Evolutionary conservation across 169 alveolate genomes (phyloP).

Genomic region (Eimeria necatrix): DNA sequence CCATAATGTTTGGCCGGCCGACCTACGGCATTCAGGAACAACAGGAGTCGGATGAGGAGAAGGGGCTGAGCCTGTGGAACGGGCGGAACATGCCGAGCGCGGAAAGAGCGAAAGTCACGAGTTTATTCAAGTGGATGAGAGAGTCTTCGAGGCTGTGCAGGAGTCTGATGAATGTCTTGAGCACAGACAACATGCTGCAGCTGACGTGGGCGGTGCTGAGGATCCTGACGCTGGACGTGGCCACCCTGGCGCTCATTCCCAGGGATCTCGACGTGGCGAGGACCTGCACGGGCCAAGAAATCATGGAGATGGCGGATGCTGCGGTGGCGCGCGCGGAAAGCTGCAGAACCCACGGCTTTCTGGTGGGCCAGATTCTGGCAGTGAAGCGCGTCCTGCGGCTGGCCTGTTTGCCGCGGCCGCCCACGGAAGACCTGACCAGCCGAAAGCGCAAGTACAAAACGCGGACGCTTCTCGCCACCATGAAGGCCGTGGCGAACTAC

Average conservation of each 20-base stretch:
- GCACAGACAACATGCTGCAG: background rate
- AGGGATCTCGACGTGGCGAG: background rate
- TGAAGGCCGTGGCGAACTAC: conserved; percentile 1
- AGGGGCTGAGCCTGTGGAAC: background rate
- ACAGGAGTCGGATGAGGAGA: background rate
- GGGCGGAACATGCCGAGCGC: background rate
- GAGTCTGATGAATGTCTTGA: background rate
- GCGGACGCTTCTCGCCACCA: background rate
- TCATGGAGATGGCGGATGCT: background rate
- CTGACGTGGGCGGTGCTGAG: background rate
- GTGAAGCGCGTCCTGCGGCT: background rate
- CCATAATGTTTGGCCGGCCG: no score
- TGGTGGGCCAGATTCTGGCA: background rate
- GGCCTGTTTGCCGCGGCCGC: background rate
- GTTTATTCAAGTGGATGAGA: background rate
- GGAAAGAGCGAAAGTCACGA: background rate
- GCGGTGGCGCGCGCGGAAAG: no score
- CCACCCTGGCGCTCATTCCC: background rate
- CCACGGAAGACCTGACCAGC: background rate
- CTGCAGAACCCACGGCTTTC: no score
- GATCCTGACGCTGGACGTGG: background rate
- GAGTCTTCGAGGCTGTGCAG: background rate
- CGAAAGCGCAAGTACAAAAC: conserved; percentile 4
- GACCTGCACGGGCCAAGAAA: background rate
- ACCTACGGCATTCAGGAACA: no score